Evolutionary conservation across 495 filamentous ascomycete genomes (phyloP).

Genomic region (Penicillium daleae): DNA sequence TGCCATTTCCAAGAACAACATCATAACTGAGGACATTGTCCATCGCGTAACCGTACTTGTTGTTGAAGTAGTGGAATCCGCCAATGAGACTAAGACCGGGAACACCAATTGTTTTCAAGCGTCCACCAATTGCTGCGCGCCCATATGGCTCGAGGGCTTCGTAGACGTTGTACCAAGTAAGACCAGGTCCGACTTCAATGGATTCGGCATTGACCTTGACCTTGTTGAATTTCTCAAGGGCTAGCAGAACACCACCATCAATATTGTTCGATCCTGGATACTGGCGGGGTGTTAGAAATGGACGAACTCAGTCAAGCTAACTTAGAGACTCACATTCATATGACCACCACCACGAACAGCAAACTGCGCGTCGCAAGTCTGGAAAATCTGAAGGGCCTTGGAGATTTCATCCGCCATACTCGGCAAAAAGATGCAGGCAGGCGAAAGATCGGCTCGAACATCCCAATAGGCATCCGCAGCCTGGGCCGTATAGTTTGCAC

Average conservation of each 20-base stretch:
- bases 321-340: slow-evolving; percentile 30
- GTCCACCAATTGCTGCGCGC: slow-evolving; percentile 39
- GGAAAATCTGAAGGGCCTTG: slow-evolving; percentile 24
- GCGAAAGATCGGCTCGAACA: slow-evolving; percentile 33
- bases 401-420: slow-evolving; percentile 31
- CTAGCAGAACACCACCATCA: slow-evolving; percentile 31
- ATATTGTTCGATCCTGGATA: slow-evolving; percentile 38
- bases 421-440: slow-evolving; percentile 40
- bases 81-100: slow-evolving; percentile 41
- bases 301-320: not conserved
- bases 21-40: slow-evolving; percentile 40
- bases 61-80: slow-evolving; percentile 47
- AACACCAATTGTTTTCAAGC: slow-evolving; percentile 44
- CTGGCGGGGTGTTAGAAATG: slow-evolving; percentile 15
- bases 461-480: slow-evolving; percentile 29
- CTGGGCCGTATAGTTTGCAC: slow-evolving; percentile 23
- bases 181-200: slow-evolving; percentile 41
- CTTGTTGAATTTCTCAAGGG: slow-evolving; percentile 20
- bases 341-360: slow-evolving; percentile 44
- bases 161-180: slow-evolving; percentile 47
- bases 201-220: slow-evolving; percentile 22
- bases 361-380: slow-evolving; percentile 33
- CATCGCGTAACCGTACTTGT: slow-evolving; percentile 47
- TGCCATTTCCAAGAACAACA: slow-evolving; percentile 38
- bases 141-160: slow-evolving; percentile 37